Base-by-base conservation (phyloP, 2,329 filamentous ascomycete species). In the Aspergillus costaricaensis region DNA sequence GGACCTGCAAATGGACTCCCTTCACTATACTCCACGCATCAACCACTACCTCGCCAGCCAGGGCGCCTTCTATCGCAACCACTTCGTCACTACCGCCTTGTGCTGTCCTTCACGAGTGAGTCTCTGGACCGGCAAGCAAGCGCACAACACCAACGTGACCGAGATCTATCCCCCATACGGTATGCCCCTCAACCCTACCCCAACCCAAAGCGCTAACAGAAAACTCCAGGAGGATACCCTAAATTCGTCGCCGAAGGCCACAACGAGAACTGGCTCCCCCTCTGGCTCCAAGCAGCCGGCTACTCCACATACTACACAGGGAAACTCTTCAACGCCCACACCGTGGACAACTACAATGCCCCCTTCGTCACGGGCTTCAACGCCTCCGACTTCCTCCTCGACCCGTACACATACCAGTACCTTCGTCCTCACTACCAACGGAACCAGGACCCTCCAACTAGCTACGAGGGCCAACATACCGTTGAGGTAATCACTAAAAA, bases 61-160 rank as follows among this genome's bases (percentile, higher is more conserved):
- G 54, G 88, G 87, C 0, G 87, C 84, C 0, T 79, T 78, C 1
- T 90, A 83, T 62, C 74, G 77, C 43, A 82, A 82, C n/a, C 88
- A 90, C 65, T 90, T 84, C 61, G 87, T 84, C 67, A 89, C 87
- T 0, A 84, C 85, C 0, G 81, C 88, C 0, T 70, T 89, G 0
- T 90, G 88, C 71, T 90, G 88, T 64, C 88, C 88, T 0, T 85
- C 86, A 0, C 79, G 88, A 1, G 88, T 87, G 1, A 84, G 81
- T 9, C 72, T 90, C 1, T 85, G 81, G 81, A 89, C 87, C 0
- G 87, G 88, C 0, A 85, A 83, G 67, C 80, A 83, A 2, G 85
- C 87, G 0, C 88, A 90, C 64, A 89, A 89, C 65, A 89, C 86
- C 0, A 90, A 90, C 64, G 85, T 90, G 1, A 90, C 88, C 0